These are phyloP conservation scores for Vicia faba DNA, from an alignment of 306 rosid genomes.

Conservation along the genomic window DNA sequence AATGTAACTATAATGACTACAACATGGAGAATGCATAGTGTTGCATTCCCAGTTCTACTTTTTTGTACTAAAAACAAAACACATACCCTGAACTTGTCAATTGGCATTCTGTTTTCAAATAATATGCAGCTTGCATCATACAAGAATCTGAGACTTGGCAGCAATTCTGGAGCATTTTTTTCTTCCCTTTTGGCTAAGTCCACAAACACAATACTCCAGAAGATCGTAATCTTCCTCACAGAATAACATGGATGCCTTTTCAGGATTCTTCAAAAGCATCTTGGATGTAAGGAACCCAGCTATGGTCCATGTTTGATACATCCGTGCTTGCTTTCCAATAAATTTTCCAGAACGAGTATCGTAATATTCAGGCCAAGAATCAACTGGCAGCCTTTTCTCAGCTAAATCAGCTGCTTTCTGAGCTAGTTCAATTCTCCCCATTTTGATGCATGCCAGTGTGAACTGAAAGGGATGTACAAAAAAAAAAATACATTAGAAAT, in stretches of 20 bases:
- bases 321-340: slow-evolving; percentile 74
- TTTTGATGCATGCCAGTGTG: slow-evolving; percentile 86
- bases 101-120: slow-evolving; percentile 20
- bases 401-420: slow-evolving; percentile 69
- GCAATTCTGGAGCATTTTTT: slow-evolving; percentile 64
- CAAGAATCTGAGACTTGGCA: slow-evolving; percentile 53
- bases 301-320: slow-evolving; percentile 79
- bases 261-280: slow-evolving; percentile 73
- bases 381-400: slow-evolving; percentile 63
- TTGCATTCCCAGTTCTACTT: neutral
- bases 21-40: neutral
- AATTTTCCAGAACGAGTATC: slow-evolving; percentile 73
- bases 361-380: slow-evolving; percentile 85
- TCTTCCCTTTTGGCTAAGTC: slow-evolving; percentile 58
- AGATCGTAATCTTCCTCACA: slow-evolving; percentile 87
- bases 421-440: slow-evolving; percentile 76
- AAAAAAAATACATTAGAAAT: slow-evolving; percentile 28
- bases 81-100: slow-evolving; percentile 13
- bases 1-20: neutral
- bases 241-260: slow-evolving; percentile 75
- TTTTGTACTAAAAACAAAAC: neutral
- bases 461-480: slow-evolving; percentile 47
- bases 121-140: slow-evolving; percentile 26
- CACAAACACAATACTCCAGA: slow-evolving; percentile 79
- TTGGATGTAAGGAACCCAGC: slow-evolving; percentile 75